Evolutionary conservation across 1,284 basidiomycete species (phyloP).

Genomic region (Malassezia dermatis): DNA sequence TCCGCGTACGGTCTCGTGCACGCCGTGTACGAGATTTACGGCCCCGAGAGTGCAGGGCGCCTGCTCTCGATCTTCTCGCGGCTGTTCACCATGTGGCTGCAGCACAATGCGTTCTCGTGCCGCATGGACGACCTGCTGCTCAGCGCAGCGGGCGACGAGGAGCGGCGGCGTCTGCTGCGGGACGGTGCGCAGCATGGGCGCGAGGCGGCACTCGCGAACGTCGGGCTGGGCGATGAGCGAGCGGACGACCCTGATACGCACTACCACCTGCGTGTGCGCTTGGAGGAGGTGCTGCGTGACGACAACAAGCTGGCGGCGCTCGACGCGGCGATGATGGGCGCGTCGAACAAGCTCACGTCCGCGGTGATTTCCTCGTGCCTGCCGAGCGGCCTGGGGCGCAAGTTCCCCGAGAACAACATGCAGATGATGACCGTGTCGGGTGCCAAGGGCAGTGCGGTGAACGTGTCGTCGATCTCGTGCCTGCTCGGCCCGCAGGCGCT

Average conservation of each 20-base stretch:
- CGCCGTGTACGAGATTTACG: conserved; percentile 97
- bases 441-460: conserved; percentile 94
- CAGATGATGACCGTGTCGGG: conserved; percentile 98
- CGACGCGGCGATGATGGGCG: conserved; percentile 65
- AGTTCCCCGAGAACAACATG: conserved; percentile 97
- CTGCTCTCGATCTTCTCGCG: conserved; percentile 86
- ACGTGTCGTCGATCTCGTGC: conserved; percentile 95
- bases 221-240: conserved; percentile 50
- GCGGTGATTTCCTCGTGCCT: conserved; percentile 63
- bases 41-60: conserved; percentile 74
- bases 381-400: conserved; percentile 62
- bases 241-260: conserved; percentile 48
- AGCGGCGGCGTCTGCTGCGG: conserved; percentile 61
- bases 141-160: conserved; percentile 67
- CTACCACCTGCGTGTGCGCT: conserved; percentile 51
- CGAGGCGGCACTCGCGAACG: conserved; percentile 65
- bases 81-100: conserved; percentile 90
- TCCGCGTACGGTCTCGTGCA: conserved; percentile 92
- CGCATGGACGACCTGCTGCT: conserved; percentile 95
- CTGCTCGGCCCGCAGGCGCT: conserved; percentile 92
- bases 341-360: conserved; percentile 65
- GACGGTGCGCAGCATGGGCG: conserved; percentile 66
- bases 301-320: conserved; percentile 96
- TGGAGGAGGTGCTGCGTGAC: conserved; percentile 91
- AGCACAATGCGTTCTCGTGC: conserved; percentile 94